Base-by-base conservation (phyloP, 129 eudicot species). In the Centrapalus pauciflorus region DNA sequence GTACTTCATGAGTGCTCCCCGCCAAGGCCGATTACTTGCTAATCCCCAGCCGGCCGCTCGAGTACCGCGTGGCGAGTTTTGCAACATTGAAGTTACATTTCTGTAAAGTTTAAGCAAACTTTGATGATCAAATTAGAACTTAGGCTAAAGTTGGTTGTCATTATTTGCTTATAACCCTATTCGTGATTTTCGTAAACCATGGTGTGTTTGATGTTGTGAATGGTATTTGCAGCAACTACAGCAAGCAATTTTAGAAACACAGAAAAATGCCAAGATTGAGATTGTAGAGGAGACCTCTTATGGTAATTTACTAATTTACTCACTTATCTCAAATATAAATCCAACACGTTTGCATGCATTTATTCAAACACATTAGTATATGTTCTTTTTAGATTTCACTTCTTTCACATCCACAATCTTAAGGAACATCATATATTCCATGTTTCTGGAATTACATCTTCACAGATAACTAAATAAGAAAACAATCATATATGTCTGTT, bases 261-360 rank as follows among this genome's bases (percentile, higher is more conserved):
- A 85, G 87, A 92, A 81, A 63, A 88, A 92, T 55, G 89, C 77
- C n/a, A 79, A 75, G 74, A 88, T 92, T 75, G 95, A 88, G 75
- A 61, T 67, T 3, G 81, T 83, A 29, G 89, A 92, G 71, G 85
- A 92, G 26, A 85, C 84, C 26, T 87, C 89, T 8, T 71, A 79
- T 64, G 98, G 98, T 84, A 82, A 80, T 51, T 49, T 27, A 11
- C 8, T 71, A 30, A 12, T 43, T n/a, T n/a, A n/a, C 62, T 55
- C 52, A 49, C 0, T 59, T 21, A n/a, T n/a, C 14, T 17, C 41
- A 16, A 25, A 21, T 29, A 13, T 33, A 32, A n/a, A n/a, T 66
- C 30, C 69, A 56, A 12, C 57, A 5, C 19, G 2, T 45, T 29
- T 64, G 40, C 51, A 2, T 9, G 7, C 13, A 33, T 13, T 33